Evolutionary conservation across 331 rosid species (phyloP), one percentile per base, ranked within the genome.

Genomic region (Telfairia occidentalis): DNA sequence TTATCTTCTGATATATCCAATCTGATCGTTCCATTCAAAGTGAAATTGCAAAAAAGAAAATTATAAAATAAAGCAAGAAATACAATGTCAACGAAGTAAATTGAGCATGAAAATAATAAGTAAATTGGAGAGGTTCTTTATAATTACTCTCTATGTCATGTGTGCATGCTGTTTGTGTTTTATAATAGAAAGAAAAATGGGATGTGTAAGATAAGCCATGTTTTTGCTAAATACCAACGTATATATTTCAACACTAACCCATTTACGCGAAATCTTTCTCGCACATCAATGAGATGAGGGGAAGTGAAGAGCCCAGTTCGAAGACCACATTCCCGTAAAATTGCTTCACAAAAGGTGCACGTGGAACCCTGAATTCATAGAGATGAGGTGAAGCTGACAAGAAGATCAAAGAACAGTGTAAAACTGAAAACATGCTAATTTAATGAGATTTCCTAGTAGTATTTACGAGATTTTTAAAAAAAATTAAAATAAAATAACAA

Each of bases 271-370:
- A 89, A 85, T 75, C 93, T 82, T 82, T 89, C 93, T 30, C 84
- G 86, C 63, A 90, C 90, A 10, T 90, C 92, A 37, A 90, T 88
- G 61, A 88, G 79, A 81, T 88, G 93, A 82, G 93, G 93, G 28
- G 93, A 90, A 43, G 84, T 90, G 87, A 90, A 88, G 74, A 90
- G 89, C 77, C 93, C 96, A 9, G 96, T 88, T 65, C 76, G 91
- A 69, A 90, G 71, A 57, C 93, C 96, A 63, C 90, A 88, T 70
- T 90, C 92, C 46, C 88, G 80, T 80, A 90, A 63, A 77, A 90
- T 88, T 81, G 90, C 89, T 80, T 89, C 90, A 57, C 85, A 82
- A 76, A 87, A 83, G 65, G 87, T 77, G 85, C 96, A 90, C 12
- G 96, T 90, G 55, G 94, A 90, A 55, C 93, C 96, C 91, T 86